Conservation (phyloP, 441 rosid genomes). For the Bocquillonia castaneifolia region DNA sequence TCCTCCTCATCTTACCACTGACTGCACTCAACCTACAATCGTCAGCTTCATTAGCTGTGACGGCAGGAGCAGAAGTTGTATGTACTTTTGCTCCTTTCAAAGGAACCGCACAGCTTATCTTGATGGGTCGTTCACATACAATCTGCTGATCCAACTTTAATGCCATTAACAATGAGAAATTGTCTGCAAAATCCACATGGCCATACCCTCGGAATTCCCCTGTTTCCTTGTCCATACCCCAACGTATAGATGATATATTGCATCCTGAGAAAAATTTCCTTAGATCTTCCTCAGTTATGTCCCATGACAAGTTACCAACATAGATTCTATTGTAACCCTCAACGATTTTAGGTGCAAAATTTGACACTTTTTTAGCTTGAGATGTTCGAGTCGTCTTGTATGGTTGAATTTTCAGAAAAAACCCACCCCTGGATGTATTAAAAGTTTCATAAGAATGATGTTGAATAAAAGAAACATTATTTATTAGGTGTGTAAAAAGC, state of each 20-base stretch:
- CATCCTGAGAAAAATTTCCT: conserved; percentile 68
- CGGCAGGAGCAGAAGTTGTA: conserved; percentile 12
- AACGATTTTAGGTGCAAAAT: conserved; percentile 57
- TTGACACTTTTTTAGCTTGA: conserved; percentile 35
- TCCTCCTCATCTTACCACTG: conserved; percentile 63
- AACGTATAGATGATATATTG: conserved; percentile 55
- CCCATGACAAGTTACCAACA: conserved; percentile 82
- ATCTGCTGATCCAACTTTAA: conserved; percentile 74
- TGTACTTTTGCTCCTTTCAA: conserved; percentile 33
- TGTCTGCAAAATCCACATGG: conserved; percentile 74
- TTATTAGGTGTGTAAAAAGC: background rate
- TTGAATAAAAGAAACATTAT: conserved; percentile 6
- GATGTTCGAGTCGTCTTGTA: conserved; percentile 49
- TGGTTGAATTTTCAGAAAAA: conserved; percentile 73
- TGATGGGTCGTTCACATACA: conserved; percentile 70
- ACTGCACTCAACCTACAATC: conserved; percentile 10
- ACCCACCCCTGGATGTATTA: conserved; percentile 58
- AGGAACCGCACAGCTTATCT: conserved; percentile 79
- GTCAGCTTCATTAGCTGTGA: conserved; percentile 17
- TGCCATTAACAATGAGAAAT: conserved; percentile 53
- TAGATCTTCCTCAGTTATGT: conserved; percentile 69
- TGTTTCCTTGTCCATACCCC: conserved; percentile 73
- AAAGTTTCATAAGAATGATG: conserved; percentile 20
- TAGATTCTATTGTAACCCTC: conserved; percentile 86
- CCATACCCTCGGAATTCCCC: conserved; percentile 81